Evolutionary conservation across 257 asterid genomes (phyloP).

Genomic region (Rubia yunnanensis): DNA sequence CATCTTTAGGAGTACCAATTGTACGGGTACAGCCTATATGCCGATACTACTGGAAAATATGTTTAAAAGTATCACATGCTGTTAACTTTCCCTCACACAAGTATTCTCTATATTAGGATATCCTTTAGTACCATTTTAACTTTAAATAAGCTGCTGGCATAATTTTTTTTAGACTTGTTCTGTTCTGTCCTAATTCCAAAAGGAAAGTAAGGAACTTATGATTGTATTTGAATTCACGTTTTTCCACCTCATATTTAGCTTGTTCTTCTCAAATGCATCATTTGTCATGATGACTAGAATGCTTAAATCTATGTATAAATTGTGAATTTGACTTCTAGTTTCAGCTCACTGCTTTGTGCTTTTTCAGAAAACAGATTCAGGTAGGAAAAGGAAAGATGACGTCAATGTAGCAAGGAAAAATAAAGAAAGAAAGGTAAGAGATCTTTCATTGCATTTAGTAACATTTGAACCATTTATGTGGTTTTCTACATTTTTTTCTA

Average conservation of each 20-base stretch:
- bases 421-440: slow-evolving; percentile 68
- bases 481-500: neutral
- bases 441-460: neutral
- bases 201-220: neutral
- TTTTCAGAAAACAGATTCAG: slow-evolving; percentile 67
- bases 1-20: neutral
- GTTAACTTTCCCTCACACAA: neutral
- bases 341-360: slow-evolving; percentile 4
- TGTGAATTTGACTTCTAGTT: neutral
- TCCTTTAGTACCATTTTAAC: neutral
- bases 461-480: neutral
- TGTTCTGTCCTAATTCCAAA: neutral
- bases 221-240: neutral
- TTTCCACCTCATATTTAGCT: neutral
- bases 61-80: neutral
- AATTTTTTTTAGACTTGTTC: neutral
- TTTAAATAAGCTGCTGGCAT: neutral
- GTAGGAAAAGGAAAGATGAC: slow-evolving; percentile 80
- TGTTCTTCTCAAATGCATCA: neutral
- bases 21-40: neutral
- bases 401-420: slow-evolving; percentile 41
- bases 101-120: neutral
- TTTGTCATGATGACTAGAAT: neutral
- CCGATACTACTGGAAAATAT: neutral
- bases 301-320: neutral